Base-by-base conservation (phyloP, 2,329 filamentous ascomycete species). In the Thermothelomyces thermophilus region DNA sequence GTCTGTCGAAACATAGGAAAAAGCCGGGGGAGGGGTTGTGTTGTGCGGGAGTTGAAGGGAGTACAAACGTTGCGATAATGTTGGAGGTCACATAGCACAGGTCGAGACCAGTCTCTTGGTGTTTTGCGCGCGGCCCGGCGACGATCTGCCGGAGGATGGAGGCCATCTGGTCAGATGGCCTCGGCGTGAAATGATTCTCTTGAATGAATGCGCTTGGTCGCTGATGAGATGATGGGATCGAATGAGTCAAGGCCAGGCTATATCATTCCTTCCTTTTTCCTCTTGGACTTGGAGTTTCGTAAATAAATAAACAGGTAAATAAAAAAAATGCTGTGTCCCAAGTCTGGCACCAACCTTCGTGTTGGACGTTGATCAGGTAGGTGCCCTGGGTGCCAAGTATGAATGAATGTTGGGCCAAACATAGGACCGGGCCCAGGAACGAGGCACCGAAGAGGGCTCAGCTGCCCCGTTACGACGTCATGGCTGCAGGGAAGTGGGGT, bases 41-140 rank as follows among this genome's bases (percentile, higher is more conserved):
- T 13, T 16, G 14, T 33, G 31, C 16, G 36, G 40, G 13, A 20
- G 19, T 43, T 30, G 6, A 40, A 46, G 37, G 22, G 30, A 20
- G 11, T 7, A 63, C 74, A 51, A 65, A 82, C 74, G 78, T 82
- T 14, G 74, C 80, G 51, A 82, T 79, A 56, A 84, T 87, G 62
- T 86, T 81, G 62, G 90, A 82, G 0, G 90, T 95, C 31, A 97
- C 90, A 68, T 98, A 98, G 74, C 91, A 97, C 39, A 98, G 78
- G 66, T 98, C 93, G 22, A 98, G 77, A 5, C 87, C 86, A 7
- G 91, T 86, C 72, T 96, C 91, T 26, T 86, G 78, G 65, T 97
- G 90, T 60, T 84, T 81, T 52, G 84, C 76, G 58, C 93, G 82
- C 11, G 93, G 91, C 9, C 90, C 85, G 39, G 93, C 90, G 55